Conservation (phyloP, 2,329 filamentous ascomycete genomes). For the Trichophyton mentagrophytes region DNA sequence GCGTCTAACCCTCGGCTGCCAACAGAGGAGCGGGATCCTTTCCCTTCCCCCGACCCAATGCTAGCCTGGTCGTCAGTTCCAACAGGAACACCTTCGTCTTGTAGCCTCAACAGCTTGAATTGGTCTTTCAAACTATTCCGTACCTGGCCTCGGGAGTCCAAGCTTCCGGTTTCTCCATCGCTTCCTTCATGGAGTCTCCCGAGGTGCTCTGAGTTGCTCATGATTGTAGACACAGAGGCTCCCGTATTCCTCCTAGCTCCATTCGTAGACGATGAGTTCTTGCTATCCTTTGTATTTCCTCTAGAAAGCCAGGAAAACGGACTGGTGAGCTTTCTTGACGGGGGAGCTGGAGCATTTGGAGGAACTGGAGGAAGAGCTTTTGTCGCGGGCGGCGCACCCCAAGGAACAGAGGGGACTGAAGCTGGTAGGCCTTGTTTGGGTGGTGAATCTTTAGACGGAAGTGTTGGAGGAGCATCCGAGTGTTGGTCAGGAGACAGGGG, state of each 20-base stretch:
- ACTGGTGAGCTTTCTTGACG: constrained; percentile 62
- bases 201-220: constrained; percentile 68
- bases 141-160: constrained; percentile 36
- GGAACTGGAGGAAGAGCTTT: constrained; percentile 27
- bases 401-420: constrained; percentile 59
- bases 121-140: constrained; percentile 61
- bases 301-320: constrained; percentile 79
- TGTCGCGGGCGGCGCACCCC: constrained; percentile 46
- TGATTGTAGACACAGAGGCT: constrained; percentile 64
- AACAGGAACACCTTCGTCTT: constrained; percentile 54
- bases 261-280: constrained; percentile 43
- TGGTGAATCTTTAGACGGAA: constrained; percentile 24
- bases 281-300: constrained; percentile 45
- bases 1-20: constrained; percentile 39
- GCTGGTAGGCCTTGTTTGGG: constrained; percentile 51
- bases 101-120: constrained; percentile 63
- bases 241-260: constrained; percentile 56
- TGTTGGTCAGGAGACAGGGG: constrained; percentile 6
- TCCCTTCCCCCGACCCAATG: constrained; percentile 30
- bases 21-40: constrained; percentile 30
- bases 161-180: constrained; percentile 42
- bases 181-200: constrained; percentile 57
- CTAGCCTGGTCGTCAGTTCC: constrained; percentile 45
- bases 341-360: constrained; percentile 23
- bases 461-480: constrained; percentile 16